A percentile compares a stretch with the other conserved stretches of the same genome.
Evolutionary conservation across 768 basidiomycete genomes (phyloP).

Genomic region (Mycena leptocephala): DNA sequence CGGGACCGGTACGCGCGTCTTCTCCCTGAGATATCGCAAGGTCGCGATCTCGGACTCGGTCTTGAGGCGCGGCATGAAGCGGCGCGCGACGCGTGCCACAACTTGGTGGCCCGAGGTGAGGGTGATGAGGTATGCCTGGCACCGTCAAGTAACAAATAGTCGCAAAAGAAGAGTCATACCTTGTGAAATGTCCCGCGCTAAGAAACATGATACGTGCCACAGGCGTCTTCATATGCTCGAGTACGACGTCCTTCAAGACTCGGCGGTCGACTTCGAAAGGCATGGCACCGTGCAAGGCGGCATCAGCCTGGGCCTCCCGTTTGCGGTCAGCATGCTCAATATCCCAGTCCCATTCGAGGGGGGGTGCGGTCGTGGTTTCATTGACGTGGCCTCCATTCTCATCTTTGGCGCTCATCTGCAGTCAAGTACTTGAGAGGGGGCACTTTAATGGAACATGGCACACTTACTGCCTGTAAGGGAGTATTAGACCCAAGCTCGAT

Average conservation of each 20-base stretch:
- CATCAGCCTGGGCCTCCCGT: slow-evolving; percentile 76
- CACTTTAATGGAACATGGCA: too few species aligned
- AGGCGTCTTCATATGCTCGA: slow-evolving; percentile 76
- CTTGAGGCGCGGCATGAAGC: slow-evolving; percentile 90
- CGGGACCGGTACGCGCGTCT: slow-evolving; percentile 83
- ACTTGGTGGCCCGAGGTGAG: slow-evolving; percentile 74
- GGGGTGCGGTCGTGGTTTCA: not conserved
- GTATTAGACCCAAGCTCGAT: not conserved
- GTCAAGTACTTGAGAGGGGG: too few species aligned
- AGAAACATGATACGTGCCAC: slow-evolving; percentile 83
- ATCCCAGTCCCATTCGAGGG: slow-evolving; percentile 80
- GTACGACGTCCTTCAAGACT: slow-evolving; percentile 83
- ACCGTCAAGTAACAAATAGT: too few species aligned
- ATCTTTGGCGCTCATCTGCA: not conserved
- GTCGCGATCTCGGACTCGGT: slow-evolving; percentile 92
- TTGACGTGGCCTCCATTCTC: not conserved
- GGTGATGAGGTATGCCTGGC: slow-evolving; percentile 85
- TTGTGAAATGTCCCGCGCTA: slow-evolving; percentile 92
- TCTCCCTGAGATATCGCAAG: slow-evolving; percentile 82
- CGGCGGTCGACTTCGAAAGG: slow-evolving; percentile 86
- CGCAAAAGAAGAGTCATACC: slow-evolving; percentile 58
- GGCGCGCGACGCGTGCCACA: slow-evolving; percentile 86
- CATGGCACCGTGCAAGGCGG: slow-evolving; percentile 70
- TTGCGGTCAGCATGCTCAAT: slow-evolving; percentile 80
- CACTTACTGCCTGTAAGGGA: too few species aligned